Evolutionary conservation across 371 early-diverging fungal species (phyloP), one percentile per base, ranked within the genome.

Genomic region (Rhizopus arrhizus): DNA sequence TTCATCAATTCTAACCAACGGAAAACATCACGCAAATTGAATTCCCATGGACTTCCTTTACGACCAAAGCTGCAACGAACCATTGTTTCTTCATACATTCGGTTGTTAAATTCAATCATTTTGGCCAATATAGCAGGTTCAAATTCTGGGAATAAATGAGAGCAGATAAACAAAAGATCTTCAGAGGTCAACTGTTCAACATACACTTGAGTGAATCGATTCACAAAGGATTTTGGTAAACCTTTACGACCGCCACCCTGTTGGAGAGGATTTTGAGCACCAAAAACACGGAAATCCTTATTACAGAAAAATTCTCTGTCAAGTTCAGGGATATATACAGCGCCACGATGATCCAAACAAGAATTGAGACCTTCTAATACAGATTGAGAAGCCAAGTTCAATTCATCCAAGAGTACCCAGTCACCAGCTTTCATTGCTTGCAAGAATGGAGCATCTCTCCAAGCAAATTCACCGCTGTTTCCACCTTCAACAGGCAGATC

Each of bases 301-400:
- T 90, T 85, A 63, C 93, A 91, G 43, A 82, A 77, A 59, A 96
- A 97, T 53, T 85, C 84, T 38, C 90, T 81, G 59, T 96, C 94
- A 53, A 98, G 84, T 73, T 98, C 99, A 3, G 96, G 92, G 40
- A 98, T 91, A 75, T 93, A 95, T 3, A 99, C 95, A 7, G 89
- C 82, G 46, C 94, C 95, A 72, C 99, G 92, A 75, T 99, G 98
- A 82, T 99, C 99, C 38, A 99, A 78, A 68, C 98, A 95, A 7
- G 98, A 94, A 74, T 99, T 99, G 61, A 99, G 83, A 64, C 99
- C 99, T 86, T 99, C 99, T 35, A 99, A 84, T 2, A 99, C 99
- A 66, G 95, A 94, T 77, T 99, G 99, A 11, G 97, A 93, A 6
- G 99, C 99, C 67, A 99, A 80, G 74, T 99, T 99, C 62, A 99